Percentiles rank a stretch among this genome's conserved stretches.
These are phyloP conservation scores for Clavispora santaluciae DNA, from an alignment of 805 yeast genomes.

Conservation along the genomic window DNA sequence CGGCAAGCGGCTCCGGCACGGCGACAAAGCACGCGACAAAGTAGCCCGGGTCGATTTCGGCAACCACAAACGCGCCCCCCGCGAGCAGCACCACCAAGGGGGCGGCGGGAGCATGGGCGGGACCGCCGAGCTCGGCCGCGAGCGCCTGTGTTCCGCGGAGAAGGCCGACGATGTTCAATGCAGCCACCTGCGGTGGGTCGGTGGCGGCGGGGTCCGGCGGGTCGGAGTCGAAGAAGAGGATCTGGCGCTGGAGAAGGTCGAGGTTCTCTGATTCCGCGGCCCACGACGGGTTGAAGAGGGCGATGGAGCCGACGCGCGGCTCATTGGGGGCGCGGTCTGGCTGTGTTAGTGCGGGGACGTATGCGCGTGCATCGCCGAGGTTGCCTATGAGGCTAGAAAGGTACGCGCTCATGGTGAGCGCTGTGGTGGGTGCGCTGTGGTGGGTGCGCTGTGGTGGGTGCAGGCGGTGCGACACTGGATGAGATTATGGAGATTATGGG, in stretches of 20 bases:
- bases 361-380: conserved; percentile 9
- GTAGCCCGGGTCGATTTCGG: conserved; percentile 22
- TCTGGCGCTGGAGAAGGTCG: conserved; percentile 28
- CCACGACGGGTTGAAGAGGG: conserved; percentile 30
- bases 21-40: conserved; percentile 25
- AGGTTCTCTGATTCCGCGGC: conserved; percentile 22
- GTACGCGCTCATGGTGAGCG: conserved; percentile 23
- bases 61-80: conserved; percentile 22
- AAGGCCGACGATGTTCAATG: conserved; percentile 30
- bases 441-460: neutral
- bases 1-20: conserved; percentile 7
- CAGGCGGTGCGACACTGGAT: neutral
- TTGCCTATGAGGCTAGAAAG: conserved; percentile 29
- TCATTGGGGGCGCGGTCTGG: neutral
- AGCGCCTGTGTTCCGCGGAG: conserved; percentile 34
- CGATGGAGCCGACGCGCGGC: conserved; percentile 19
- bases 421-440: no score
- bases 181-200: conserved; percentile 13
- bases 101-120: conserved; percentile 1
- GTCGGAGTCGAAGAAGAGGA: conserved; percentile 25
- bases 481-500: no score
- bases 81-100: conserved; percentile 22
- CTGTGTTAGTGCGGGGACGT: neutral
- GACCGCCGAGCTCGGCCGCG: conserved; percentile 19
- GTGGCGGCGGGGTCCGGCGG: conserved; percentile 4